Evolutionary conservation across 2,329 filamentous ascomycete species (phyloP).

Genomic region (Sporothrix euskadiensis): DNA sequence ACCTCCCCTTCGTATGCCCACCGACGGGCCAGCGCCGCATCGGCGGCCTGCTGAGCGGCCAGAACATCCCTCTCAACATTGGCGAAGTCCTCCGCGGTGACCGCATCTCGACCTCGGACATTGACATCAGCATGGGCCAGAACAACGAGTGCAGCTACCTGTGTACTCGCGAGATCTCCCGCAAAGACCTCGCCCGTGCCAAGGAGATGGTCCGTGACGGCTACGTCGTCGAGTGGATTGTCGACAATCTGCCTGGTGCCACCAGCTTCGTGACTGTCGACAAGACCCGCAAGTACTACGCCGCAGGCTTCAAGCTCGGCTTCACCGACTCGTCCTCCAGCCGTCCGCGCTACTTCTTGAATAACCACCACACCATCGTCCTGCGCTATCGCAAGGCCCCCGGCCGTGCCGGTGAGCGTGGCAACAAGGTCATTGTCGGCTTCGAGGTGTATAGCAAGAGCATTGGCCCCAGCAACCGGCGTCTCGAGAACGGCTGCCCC

Average conservation of each 20-base stretch:
- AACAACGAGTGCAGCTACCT: slow-evolving; percentile 73
- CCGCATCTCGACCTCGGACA: slow-evolving; percentile 80
- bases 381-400: slow-evolving; percentile 74
- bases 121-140: slow-evolving; percentile 74
- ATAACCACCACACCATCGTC: slow-evolving; percentile 87
- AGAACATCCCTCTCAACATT: slow-evolving; percentile 78
- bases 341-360: slow-evolving; percentile 69
- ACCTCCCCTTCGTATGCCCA: slow-evolving; percentile 83
- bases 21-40: slow-evolving; percentile 67
- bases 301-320: slow-evolving; percentile 84
- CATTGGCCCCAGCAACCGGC: slow-evolving; percentile 61
- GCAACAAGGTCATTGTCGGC: slow-evolving; percentile 78
- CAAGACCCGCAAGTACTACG: slow-evolving; percentile 83
- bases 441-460: slow-evolving; percentile 92
- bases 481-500: slow-evolving; percentile 67
- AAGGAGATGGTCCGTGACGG: slow-evolving; percentile 72
- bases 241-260: slow-evolving; percentile 85
- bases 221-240: slow-evolving; percentile 91
- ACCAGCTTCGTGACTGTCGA: slow-evolving; percentile 87
- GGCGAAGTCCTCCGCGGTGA: slow-evolving; percentile 87
- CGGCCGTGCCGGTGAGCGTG: slow-evolving; percentile 65
- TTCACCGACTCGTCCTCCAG: slow-evolving; percentile 66
- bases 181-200: slow-evolving; percentile 65
- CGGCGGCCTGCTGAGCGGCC: slow-evolving; percentile 70
- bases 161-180: slow-evolving; percentile 67